Evolutionary conservation across 1,139 yeast species (phyloP).

Genomic region (Schwanniomyces etchellsii): DNA sequence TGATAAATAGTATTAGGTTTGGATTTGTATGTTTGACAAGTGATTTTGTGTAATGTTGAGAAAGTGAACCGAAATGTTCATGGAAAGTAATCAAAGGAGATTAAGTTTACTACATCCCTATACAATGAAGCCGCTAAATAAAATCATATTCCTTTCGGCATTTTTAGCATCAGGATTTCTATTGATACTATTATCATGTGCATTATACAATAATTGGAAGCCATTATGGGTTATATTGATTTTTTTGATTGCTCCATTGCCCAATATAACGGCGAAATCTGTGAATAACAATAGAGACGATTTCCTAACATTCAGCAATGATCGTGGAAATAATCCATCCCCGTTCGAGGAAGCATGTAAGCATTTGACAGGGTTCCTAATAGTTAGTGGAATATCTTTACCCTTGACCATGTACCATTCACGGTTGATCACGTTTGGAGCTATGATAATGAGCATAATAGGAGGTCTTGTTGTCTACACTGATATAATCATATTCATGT

Average conservation of each 20-base stretch:
- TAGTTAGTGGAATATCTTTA: constrained; percentile 62
- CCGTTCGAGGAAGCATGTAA: constrained; percentile 56
- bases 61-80: background rate
- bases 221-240: constrained; percentile 65
- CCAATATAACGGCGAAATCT: constrained; percentile 45
- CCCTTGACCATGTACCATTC: constrained; percentile 65
- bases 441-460: constrained; percentile 57
- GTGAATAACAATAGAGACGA: constrained; percentile 46
- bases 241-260: constrained; percentile 67
- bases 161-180: constrained; percentile 70
- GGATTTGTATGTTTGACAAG: constrained; percentile 1
- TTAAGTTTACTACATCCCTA: background rate
- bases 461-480: constrained; percentile 73
- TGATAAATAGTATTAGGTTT: constrained; percentile 1
- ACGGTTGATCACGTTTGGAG: constrained; percentile 48
- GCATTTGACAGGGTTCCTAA: constrained; percentile 59
- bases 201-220: constrained; percentile 63
- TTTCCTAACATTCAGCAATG: constrained; percentile 58
- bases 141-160: constrained; percentile 65
- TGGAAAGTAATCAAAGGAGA: background rate
- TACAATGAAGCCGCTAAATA: constrained; percentile 53
- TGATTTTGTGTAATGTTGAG: background rate
- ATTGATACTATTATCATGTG: constrained; percentile 67
- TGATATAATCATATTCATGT: constrained; percentile 62
- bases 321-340: constrained; percentile 35